phyloP scores from a whole-genome alignment of 805 yeast species.

The Cyberlindnera bimundalis region DNA sequence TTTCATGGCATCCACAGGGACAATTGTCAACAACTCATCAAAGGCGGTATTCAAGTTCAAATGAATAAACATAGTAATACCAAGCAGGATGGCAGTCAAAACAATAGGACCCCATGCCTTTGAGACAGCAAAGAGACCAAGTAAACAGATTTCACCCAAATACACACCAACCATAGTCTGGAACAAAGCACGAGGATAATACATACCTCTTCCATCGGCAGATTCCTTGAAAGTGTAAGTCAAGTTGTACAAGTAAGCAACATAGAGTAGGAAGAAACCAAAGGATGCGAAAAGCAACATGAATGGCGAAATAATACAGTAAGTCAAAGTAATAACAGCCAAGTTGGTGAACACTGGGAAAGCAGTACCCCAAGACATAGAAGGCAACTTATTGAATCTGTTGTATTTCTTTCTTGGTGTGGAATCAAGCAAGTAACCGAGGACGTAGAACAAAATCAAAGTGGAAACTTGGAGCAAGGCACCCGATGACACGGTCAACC shows the following conservation, averaged over 20 bases:
- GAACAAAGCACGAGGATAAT: conserved; percentile 84
- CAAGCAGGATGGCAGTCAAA: conserved; percentile 63
- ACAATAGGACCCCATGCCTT: conserved; percentile 95
- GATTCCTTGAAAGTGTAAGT: conserved; percentile 66
- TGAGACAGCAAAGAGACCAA: conserved; percentile 86
- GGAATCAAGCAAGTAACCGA: conserved; percentile 54
- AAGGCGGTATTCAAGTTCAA: conserved; percentile 62
- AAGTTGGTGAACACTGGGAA: conserved; percentile 75
- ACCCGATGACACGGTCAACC: conserved; percentile 63
- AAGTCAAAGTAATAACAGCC: conserved; percentile 65
- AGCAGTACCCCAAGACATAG: conserved; percentile 67
- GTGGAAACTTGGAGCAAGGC: conserved; percentile 59
- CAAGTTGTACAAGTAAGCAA: conserved; percentile 77
- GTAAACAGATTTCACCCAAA: conserved; percentile 78
- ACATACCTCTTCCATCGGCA: conserved; percentile 73
- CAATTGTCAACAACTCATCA: conserved; percentile 50
- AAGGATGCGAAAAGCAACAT: conserved; percentile 69
- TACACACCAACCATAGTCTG: conserved; percentile 89
- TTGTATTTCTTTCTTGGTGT: conserved; percentile 67
- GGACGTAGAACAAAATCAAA: conserved; percentile 53
- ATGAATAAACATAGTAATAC: conserved; percentile 68
- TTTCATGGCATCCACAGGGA: conserved; percentile 72
- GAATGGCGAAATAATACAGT: conserved; percentile 76
- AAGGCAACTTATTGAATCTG: conserved; percentile 52
- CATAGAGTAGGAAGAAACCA: conserved; percentile 67